phyloP scores from a whole-genome alignment of 305 asterid genomes.

The Andrographis paniculata region DNA sequence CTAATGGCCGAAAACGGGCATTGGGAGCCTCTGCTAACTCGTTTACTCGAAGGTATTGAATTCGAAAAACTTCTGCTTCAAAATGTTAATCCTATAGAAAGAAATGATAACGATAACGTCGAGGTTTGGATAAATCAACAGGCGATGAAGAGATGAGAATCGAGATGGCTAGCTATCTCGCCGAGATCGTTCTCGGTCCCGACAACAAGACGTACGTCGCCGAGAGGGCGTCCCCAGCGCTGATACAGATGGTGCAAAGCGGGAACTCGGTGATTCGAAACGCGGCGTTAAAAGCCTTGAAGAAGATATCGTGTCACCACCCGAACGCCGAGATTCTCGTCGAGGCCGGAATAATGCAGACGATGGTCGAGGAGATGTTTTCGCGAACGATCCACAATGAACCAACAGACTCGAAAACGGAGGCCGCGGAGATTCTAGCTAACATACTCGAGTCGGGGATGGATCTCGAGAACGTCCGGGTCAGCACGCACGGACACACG shows the following conservation, averaged over 20 bases:
- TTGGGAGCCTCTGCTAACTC: slow-evolving; percentile 56
- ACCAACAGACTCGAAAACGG: slow-evolving; percentile 38
- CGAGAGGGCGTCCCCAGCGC: slow-evolving; percentile 60
- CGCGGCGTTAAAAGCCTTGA: slow-evolving; percentile 66
- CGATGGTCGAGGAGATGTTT: slow-evolving; percentile 72
- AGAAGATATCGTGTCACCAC: slow-evolving; percentile 49
- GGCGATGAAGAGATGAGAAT: slow-evolving; percentile 54
- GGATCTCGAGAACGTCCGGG: slow-evolving; percentile 41
- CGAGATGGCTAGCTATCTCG: slow-evolving; percentile 67
- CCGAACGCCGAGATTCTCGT: slow-evolving; percentile 40
- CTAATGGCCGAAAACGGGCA: slow-evolving; percentile 84
- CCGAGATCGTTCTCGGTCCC: slow-evolving; percentile 45
- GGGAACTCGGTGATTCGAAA: slow-evolving; percentile 39
- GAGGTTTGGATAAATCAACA: slow-evolving; percentile 22
- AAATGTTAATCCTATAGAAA: no score
- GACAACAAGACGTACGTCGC: slow-evolving; percentile 45
- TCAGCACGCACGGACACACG: slow-evolving; percentile 49
- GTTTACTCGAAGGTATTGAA: slow-evolving; percentile 53
- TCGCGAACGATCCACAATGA: slow-evolving; percentile 32
- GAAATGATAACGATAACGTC: no score
- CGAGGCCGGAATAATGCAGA: slow-evolving; percentile 50
- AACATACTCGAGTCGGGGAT: slow-evolving; percentile 63
- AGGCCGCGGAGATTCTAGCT: slow-evolving; percentile 68
- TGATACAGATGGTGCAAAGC: slow-evolving; percentile 51
- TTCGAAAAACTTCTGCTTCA: neutral